Conservation (phyloP, 176 grass and related monocot genomes). For the Oryza glumipatula region DNA sequence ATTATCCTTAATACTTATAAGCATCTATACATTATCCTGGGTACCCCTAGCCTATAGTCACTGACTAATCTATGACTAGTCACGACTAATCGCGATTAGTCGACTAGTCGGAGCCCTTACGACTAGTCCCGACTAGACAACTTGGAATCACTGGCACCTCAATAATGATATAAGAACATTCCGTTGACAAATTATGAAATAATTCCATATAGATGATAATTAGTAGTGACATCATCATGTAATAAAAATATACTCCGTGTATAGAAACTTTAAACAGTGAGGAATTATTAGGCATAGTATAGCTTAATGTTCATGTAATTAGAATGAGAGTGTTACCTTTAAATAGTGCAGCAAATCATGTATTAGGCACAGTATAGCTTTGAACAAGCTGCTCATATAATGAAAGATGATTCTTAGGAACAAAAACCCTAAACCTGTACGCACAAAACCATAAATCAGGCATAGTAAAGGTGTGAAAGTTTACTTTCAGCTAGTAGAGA, state of each 20-base stretch:
- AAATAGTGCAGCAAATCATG: constrained; percentile 34
- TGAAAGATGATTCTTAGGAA: constrained; percentile 72
- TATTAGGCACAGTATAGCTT: constrained; percentile 53
- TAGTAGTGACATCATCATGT: background rate
- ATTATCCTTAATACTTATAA: no score
- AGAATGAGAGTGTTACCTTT: constrained; percentile 23
- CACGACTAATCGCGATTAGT: no score
- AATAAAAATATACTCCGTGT: background rate
- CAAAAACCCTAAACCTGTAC: constrained; percentile 91
- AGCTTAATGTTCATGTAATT: background rate
- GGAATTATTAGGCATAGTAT: constrained; percentile 44
- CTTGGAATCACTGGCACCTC: background rate
- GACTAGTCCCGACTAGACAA: no score
- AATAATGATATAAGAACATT: constrained; percentile 9
- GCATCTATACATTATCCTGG: no score
- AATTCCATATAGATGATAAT: background rate
- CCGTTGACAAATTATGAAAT: constrained; percentile 26
- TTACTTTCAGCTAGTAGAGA: background rate
- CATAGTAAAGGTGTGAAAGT: constrained; percentile 43
- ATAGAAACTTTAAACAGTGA: constrained; percentile 37
- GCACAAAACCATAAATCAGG: constrained; percentile 35
- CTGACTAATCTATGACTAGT: no score
- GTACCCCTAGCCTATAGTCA: no score
- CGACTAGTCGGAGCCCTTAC: no score
- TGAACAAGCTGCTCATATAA: constrained; percentile 79